Conservation (phyloP, 805 yeast genomes). For the Teunomyces funiuensis region DNA sequence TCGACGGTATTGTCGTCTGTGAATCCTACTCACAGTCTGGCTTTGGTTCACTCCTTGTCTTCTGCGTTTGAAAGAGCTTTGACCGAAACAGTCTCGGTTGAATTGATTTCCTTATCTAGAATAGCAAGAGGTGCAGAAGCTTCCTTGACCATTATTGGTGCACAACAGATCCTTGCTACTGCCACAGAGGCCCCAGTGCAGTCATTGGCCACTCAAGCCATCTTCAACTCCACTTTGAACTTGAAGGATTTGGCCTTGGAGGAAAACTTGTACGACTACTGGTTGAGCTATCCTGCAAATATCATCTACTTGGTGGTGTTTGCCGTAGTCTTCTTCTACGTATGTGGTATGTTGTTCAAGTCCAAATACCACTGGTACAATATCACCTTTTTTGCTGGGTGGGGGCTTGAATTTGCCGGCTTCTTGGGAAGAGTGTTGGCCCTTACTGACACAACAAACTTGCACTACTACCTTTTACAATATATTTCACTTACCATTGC, state of each 20-base stretch:
- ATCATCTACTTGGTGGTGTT: constrained; percentile 30
- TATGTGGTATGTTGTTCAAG: constrained; percentile 24
- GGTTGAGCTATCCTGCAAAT: constrained; percentile 31
- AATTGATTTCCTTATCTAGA: constrained; percentile 22
- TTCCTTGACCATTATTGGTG: constrained; percentile 33
- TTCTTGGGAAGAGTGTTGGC: constrained; percentile 38
- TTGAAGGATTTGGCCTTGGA: constrained; percentile 29
- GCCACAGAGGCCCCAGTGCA: constrained; percentile 30
- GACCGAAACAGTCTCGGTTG: constrained; percentile 21
- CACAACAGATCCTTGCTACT: constrained; percentile 37
- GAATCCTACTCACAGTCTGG: constrained; percentile 24
- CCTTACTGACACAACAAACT: constrained; percentile 21
- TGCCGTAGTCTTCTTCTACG: constrained; percentile 23
- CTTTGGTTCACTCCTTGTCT: constrained; percentile 16
- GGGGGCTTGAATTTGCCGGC: constrained; percentile 36
- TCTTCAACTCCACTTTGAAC: constrained; percentile 33
- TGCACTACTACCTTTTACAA: constrained; percentile 29
- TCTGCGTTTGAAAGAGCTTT: constrained; percentile 18
- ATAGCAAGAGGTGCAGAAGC: constrained; percentile 36
- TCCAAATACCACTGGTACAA: constrained; percentile 43
- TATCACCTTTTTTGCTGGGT: constrained; percentile 36
- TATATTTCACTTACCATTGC: constrained; percentile 37
- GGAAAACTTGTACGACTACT: constrained; percentile 25
- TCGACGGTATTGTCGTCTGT: constrained; percentile 28
- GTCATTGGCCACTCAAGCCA: constrained; percentile 32